Conservation (phyloP, 768 basidiomycete species). For the Podaxis pistillaris region DNA sequence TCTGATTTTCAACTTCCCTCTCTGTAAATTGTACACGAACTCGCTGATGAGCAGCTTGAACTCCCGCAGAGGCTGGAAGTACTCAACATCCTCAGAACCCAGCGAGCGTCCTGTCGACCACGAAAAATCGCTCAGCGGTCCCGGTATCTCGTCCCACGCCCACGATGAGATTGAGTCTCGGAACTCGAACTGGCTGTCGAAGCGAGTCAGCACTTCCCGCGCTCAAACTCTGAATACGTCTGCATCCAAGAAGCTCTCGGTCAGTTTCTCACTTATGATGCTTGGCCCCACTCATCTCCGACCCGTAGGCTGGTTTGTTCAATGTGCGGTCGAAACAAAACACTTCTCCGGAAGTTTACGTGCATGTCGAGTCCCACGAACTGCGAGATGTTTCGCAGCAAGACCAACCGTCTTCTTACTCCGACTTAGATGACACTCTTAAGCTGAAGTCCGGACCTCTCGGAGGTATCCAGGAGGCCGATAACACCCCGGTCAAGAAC, state of each 20-base stretch:
- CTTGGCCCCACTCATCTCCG: neutral
- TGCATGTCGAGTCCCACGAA: constrained; percentile 24
- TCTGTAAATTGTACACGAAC: constrained; percentile 41
- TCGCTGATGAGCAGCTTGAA: constrained; percentile 39
- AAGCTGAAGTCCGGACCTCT: neutral
- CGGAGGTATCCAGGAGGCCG: neutral
- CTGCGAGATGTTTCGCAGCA: constrained; percentile 9
- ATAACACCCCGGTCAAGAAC: neutral
- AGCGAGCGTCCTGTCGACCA: constrained; percentile 3
- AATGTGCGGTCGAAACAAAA: neutral
- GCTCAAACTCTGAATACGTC: neutral
- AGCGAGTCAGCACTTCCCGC: neutral
- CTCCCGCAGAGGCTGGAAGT: constrained; percentile 30
- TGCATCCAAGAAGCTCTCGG: neutral
- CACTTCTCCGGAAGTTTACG: constrained; percentile 19
- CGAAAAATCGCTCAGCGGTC: neutral
- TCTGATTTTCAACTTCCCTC: constrained; percentile 36
- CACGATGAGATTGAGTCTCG: neutral
- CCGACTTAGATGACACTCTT: neutral
- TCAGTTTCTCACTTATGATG: neutral
- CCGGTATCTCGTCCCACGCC: neutral
- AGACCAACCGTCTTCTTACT: neutral
- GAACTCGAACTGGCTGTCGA: neutral
- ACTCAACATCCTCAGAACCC: neutral
- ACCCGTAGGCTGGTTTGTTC: neutral